Conservation (phyloP, 768 basidiomycete species). For the Kwoniella sp. region DNA sequence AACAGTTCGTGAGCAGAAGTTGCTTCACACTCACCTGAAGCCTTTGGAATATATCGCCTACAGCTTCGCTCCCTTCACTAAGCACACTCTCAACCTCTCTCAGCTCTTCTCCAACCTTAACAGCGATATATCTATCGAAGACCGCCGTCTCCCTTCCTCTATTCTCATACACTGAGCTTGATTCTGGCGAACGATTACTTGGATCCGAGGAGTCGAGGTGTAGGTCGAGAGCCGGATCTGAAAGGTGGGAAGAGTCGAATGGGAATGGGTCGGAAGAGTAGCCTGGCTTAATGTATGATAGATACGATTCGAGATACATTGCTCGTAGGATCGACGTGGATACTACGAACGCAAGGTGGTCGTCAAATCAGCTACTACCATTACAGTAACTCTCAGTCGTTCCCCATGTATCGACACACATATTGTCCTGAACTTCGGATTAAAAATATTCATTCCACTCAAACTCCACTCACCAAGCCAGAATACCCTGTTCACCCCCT, state of each 20-base stretch:
- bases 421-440: too few species aligned
- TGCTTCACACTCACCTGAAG: conserved; percentile 45
- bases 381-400: too few species aligned
- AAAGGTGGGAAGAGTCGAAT: conserved; percentile 24
- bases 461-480: conserved; percentile 32
- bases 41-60: conserved; percentile 33
- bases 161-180: conserved; percentile 21
- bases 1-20: too few species aligned
- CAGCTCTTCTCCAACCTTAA: conserved; percentile 39
- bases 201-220: background rate
- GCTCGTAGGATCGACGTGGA: conserved; percentile 36
- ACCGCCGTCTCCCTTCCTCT: conserved; percentile 40
- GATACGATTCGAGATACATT: conserved; percentile 25
- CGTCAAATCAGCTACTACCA: too few species aligned
- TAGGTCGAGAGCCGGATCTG: background rate
- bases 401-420: too few species aligned
- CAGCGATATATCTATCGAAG: conserved; percentile 47
- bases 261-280: conserved; percentile 39
- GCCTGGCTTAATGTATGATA: conserved; percentile 19
- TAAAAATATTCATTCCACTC: too few species aligned
- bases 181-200: background rate
- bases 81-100: conserved; percentile 38
- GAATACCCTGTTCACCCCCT: conserved; percentile 41
- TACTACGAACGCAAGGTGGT: too few species aligned
- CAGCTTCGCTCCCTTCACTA: conserved; percentile 36